Conservation (phyloP, 805 yeast species). For the Pichia membranifaciens region DNA sequence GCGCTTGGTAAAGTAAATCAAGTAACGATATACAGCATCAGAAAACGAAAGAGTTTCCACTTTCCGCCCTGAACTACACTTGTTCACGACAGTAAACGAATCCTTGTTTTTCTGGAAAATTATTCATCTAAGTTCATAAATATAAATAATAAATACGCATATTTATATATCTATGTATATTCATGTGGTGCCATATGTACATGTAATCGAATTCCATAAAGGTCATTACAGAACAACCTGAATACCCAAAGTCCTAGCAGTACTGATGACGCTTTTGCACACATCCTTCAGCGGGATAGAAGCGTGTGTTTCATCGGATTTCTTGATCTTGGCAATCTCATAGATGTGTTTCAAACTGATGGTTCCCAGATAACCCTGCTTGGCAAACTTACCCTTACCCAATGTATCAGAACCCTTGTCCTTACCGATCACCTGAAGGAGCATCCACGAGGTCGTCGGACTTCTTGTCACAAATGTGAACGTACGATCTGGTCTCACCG, state of each 20-base stretch:
- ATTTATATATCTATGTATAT: too few relatives aligned
- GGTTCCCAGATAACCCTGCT: conserved; percentile 28
- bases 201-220: background rate
- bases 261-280: conserved; percentile 75
- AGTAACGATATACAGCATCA: too few relatives aligned
- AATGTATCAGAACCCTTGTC: conserved; percentile 72
- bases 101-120: too few relatives aligned
- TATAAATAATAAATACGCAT: too few relatives aligned
- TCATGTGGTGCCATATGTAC: conserved; percentile 11
- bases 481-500: conserved; percentile 87
- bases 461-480: conserved; percentile 82
- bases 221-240: conserved; percentile 63
- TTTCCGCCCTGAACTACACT: too few relatives aligned
- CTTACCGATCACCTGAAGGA: conserved; percentile 74
- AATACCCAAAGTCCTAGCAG: conserved; percentile 88
- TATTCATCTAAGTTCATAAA: too few relatives aligned
- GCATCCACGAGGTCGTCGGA: conserved; percentile 86
- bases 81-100: too few relatives aligned
- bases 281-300: conserved; percentile 66
- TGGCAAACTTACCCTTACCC: conserved; percentile 55
- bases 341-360: conserved; percentile 81
- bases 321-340: conserved; percentile 91
- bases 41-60: too few relatives aligned
- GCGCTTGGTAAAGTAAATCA: too few relatives aligned
- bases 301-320: conserved; percentile 76